phyloP scores from a whole-genome alignment of 768 basidiomycete genomes.

The Leccinum pellstonianum region DNA sequence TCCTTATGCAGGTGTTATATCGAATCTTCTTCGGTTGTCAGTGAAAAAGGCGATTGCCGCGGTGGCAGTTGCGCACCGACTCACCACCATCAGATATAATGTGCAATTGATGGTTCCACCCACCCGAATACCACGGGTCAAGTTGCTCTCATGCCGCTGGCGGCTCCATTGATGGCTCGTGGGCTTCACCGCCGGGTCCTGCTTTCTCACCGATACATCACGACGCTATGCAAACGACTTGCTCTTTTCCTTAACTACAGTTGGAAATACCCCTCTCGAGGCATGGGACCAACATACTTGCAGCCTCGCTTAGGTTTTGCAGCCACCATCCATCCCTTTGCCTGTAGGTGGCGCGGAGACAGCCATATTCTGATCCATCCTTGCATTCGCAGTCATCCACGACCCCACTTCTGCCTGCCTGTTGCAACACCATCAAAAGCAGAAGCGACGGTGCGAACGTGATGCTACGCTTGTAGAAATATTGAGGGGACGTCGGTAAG shows the following conservation, averaged over 20 bases:
- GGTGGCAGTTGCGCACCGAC: conserved; percentile 12
- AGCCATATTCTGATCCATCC: conserved; percentile 20
- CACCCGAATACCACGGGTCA: conserved; percentile 9
- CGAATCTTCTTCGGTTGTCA: conserved; percentile 16
- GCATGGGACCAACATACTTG: conserved; percentile 21
- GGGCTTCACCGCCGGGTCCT: conserved; percentile 4
- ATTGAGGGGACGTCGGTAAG: conserved; percentile 25
- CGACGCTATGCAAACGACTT: conserved; percentile 3
- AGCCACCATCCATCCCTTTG: conserved; percentile 24
- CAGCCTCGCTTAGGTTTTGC: conserved; percentile 30
- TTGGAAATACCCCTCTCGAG: conserved; percentile 19
- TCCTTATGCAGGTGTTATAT: conserved; percentile 16
- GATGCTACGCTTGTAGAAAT: conserved; percentile 27
- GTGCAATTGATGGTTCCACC: not conserved
- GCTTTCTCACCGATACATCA: conserved; percentile 9
- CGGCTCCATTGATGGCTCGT: conserved; percentile 2
- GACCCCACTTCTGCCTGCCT: conserved; percentile 26
- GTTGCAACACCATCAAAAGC: conserved; percentile 21
- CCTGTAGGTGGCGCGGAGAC: conserved; percentile 30
- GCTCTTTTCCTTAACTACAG: conserved; percentile 8
- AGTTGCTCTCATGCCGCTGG: not conserved
- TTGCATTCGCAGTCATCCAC: conserved; percentile 22
- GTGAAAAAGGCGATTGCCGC: conserved; percentile 17
- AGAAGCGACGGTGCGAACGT: conserved; percentile 30
- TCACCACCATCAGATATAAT: conserved; percentile 7